A percentile compares a stretch with the other conserved stretches of the same genome.
phyloP scores from a whole-genome alignment of 768 basidiomycete species.

The Psilocybe sp. region DNA sequence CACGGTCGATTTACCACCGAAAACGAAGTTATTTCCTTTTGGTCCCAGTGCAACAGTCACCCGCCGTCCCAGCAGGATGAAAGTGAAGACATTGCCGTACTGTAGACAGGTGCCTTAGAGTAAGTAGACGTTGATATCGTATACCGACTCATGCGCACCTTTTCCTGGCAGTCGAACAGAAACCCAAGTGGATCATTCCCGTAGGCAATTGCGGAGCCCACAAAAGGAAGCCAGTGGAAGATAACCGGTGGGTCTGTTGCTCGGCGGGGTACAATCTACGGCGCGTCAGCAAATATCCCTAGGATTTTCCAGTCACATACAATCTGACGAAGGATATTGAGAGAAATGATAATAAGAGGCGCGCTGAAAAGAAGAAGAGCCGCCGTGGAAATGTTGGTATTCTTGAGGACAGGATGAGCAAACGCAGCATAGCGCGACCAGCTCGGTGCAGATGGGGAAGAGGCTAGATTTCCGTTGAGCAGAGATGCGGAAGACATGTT shows the following conservation, averaged over 20 bases:
- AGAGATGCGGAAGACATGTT: constrained; percentile 34
- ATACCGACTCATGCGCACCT: constrained; percentile 41
- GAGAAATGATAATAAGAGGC: constrained; percentile 61
- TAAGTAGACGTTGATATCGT: too few species aligned
- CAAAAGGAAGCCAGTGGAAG: constrained; percentile 87
- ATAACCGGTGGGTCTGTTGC: constrained; percentile 82
- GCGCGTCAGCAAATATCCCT: neutral
- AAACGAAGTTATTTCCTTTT: constrained; percentile 90
- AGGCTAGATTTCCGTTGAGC: constrained; percentile 28
- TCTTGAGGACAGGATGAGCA: constrained; percentile 35
- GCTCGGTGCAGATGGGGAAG: constrained; percentile 32
- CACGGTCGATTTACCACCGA: constrained; percentile 89
- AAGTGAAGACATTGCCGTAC: constrained; percentile 98
- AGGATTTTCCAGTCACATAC: constrained; percentile 37
- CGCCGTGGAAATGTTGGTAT: constrained; percentile 33
- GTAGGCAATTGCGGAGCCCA: constrained; percentile 88
- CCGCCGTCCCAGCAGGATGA: constrained; percentile 83
- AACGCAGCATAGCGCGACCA: constrained; percentile 44
- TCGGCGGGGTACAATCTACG: constrained; percentile 66
- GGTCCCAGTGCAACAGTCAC: constrained; percentile 90
- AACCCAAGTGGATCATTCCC: constrained; percentile 93
- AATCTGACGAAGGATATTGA: constrained; percentile 80
- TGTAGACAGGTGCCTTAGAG: too few species aligned
- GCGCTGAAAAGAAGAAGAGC: constrained; percentile 55
- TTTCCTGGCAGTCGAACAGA: constrained; percentile 73